phyloP scores from a whole-genome alignment of 1,284 basidiomycete genomes.

The Ganoderma sp. region DNA sequence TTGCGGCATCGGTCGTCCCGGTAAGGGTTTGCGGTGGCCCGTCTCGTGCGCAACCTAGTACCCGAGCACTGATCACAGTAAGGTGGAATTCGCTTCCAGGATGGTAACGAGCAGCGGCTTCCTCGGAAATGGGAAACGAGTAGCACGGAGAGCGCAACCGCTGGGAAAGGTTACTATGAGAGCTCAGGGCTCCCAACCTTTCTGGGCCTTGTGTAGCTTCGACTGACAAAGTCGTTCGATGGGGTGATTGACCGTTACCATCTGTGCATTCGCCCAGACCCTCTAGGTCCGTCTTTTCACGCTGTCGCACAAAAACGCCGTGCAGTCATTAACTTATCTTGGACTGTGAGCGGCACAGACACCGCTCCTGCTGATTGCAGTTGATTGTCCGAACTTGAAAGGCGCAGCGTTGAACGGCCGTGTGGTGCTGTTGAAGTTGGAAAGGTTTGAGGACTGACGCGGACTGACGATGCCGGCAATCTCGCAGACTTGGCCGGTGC shows the following conservation, averaged over 20 bases:
- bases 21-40: neutral
- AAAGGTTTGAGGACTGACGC: neutral
- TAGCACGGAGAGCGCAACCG: neutral
- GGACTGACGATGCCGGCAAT: neutral
- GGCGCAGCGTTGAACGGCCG: neutral
- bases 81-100: neutral
- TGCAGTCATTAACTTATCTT: too few species aligned
- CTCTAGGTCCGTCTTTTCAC: neutral
- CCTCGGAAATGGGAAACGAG: neutral
- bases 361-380: neutral
- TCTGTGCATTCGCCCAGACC: neutral
- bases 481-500: neutral
- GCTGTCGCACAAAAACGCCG: neutral
- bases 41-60: neutral
- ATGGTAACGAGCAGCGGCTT: neutral
- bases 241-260: constrained; percentile 1
- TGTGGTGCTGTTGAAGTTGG: neutral
- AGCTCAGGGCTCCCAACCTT: neutral
- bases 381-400: neutral
- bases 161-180: constrained; percentile 3
- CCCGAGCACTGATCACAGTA: neutral
- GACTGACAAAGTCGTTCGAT: neutral
- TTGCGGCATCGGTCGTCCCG: neutral
- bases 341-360: neutral
- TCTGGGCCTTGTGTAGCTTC: neutral